Base-by-base conservation (phyloP, 2,329 filamentous ascomycete genomes). In the Nectriaceae sp. region DNA sequence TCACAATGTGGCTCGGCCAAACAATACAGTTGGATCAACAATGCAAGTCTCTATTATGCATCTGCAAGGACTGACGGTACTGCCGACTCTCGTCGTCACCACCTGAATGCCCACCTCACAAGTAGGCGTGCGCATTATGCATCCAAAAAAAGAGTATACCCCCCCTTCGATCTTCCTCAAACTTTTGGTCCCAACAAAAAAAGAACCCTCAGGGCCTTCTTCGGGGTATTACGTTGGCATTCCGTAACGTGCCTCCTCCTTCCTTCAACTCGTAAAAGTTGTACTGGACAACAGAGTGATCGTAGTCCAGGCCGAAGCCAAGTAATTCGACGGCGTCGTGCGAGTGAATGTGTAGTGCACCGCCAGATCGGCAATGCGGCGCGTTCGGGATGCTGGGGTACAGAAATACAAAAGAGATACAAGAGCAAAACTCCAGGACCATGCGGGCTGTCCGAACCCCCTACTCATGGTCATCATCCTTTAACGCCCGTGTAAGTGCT, bases 401-500 rank as follows among this genome's bases (percentile, higher is more conserved):
- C 8, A 31, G 48, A 41, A 53, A 50, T 51, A 38, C 42, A 41
- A 59, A 54, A 46, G 19, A 41, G 47, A 47, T 33, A 44, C 47
- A 45, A 50, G 47, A 47, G 51, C 49, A 46, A 44, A 62, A 62
- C 60, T 60, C 60, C 60, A 35, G n/a, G 47, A 49, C 60, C 56
- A 59, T 58, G 57, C 39, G 46, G 46, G 56, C 22, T 47, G 44
- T 48, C 45, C 50, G 38, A 44, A 29, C 55, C 45, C 45, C 42
- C 40, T 39, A 50, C 45, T 44, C 49, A 50, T 52, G 50, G 56
- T 50, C 52, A 39, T 49, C 47, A 21, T 45, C 52, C 47, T 45
- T 46, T 21, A 62, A 61, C 60, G 57, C 60, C 60, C 36, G 29
- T 54, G 49, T 49, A 53, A 52, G 50, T 61, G n/a, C n/a, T n/a